A percentile compares a stretch with the other conserved stretches of the same genome.
These are phyloP conservation scores for Phaeosphaeria sp. DNA, from an alignment of 2,329 filamentous ascomycete genomes.

Conservation along the genomic window DNA sequence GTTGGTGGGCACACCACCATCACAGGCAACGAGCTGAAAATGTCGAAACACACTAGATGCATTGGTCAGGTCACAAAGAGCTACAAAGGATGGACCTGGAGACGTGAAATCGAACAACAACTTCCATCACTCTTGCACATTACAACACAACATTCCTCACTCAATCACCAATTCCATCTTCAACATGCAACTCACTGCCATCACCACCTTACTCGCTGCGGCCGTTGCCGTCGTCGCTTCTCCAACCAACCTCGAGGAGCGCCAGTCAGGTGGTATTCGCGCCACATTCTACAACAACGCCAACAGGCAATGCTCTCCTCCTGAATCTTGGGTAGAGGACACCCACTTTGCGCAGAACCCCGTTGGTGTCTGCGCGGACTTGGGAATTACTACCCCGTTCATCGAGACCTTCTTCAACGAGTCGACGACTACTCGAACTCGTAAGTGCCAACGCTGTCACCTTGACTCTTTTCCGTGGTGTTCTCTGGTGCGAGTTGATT, in stretches of 20 bases:
- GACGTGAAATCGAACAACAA: neutral
- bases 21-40: neutral
- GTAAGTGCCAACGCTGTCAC: neutral
- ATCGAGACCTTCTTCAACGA: slow-evolving; percentile 10
- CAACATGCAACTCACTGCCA: slow-evolving; percentile 8
- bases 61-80: neutral
- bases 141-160: neutral
- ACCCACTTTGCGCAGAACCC: slow-evolving; percentile 12
- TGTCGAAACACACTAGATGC: neutral
- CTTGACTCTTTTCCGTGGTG: too few species aligned
- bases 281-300: slow-evolving; percentile 15
- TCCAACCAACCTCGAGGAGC: slow-evolving; percentile 1
- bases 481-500: too few species aligned
- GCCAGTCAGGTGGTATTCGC: slow-evolving; percentile 12
- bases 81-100: neutral
- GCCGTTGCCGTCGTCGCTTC: slow-evolving; percentile 6
- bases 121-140: neutral
- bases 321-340: slow-evolving; percentile 10
- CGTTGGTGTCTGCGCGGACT: slow-evolving; percentile 11
- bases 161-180: neutral
- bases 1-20: neutral
- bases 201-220: slow-evolving; percentile 10
- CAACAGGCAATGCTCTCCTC: slow-evolving; percentile 3
- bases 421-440: slow-evolving; percentile 10
- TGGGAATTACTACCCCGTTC: slow-evolving; percentile 10